Evolutionary conservation across 306 rosid genomes (phyloP).

Genomic region (Erythrophleum fordii): DNA sequence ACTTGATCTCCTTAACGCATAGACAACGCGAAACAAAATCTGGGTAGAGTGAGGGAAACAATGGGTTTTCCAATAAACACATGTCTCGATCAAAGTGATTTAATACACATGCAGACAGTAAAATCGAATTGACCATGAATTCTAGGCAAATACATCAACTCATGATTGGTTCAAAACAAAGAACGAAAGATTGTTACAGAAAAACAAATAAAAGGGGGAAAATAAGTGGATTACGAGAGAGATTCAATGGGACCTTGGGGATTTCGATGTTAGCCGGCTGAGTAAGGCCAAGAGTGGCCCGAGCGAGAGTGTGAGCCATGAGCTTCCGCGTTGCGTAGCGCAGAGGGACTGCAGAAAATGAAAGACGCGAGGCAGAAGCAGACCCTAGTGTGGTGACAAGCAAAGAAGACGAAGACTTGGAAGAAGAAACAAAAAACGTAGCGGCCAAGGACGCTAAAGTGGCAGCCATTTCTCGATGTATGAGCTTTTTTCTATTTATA

Average conservation of each 20-base stretch:
- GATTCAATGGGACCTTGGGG: slow-evolving; percentile 56
- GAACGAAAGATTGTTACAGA: background rate
- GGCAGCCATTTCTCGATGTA: slow-evolving; percentile 59
- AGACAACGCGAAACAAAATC: background rate
- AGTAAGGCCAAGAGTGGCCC: slow-evolving; percentile 92
- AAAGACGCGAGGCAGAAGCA: slow-evolving; percentile 39
- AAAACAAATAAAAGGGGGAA: background rate
- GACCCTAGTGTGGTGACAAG: slow-evolving; percentile 46
- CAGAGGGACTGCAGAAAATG: slow-evolving; percentile 47
- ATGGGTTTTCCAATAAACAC: background rate
- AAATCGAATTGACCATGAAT: background rate
- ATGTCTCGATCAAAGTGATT: background rate
- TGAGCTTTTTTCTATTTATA: slow-evolving; percentile 55
- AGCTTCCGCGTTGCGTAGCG: slow-evolving; percentile 47
- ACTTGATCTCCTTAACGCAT: background rate
- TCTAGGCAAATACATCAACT: background rate
- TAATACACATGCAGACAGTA: background rate
- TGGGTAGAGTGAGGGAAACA: slow-evolving; percentile 23
- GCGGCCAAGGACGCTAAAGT: slow-evolving; percentile 42
- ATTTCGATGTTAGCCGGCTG: slow-evolving; percentile 57
- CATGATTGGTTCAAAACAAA: background rate
- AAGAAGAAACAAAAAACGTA: slow-evolving; percentile 41
- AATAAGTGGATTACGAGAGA: background rate
- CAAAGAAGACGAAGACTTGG: slow-evolving; percentile 46
- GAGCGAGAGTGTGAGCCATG: slow-evolving; percentile 83